Conservation (phyloP, 2,329 filamentous ascomycete genomes). For the Aureobasidium sp. region DNA sequence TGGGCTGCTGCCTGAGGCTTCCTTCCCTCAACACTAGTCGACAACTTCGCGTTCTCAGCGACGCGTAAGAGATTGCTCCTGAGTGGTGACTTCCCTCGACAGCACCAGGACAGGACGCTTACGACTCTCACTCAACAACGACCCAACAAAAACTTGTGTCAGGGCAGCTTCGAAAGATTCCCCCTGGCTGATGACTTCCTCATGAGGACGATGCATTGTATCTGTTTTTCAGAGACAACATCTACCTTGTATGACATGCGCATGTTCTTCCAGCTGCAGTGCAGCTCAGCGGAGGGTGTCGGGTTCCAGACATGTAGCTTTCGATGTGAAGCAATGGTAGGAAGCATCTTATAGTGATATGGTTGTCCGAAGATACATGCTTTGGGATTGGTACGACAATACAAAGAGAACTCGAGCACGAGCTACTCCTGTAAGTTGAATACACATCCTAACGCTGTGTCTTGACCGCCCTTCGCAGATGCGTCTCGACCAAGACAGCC, state of each 20-base stretch:
- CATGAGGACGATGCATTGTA: background rate
- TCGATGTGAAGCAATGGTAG: background rate
- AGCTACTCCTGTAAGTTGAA: background rate
- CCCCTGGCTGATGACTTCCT: background rate
- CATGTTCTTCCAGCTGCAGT: background rate
- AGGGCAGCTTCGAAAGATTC: background rate
- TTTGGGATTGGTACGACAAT: background rate
- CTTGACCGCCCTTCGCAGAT: background rate
- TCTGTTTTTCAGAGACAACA: background rate
- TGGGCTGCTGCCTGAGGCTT: constrained; percentile 1
- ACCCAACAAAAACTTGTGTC: background rate
- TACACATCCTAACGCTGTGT: background rate
- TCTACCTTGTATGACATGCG: background rate
- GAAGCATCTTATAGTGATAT: background rate
- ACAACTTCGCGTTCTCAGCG: background rate
- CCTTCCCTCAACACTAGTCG: background rate
- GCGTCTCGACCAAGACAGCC: background rate
- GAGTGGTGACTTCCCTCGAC: background rate
- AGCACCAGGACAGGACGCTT: background rate
- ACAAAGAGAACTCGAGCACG: background rate
- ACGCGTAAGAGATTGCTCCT: background rate
- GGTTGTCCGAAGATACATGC: background rate
- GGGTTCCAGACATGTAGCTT: background rate
- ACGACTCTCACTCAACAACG: background rate
- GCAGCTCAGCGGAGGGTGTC: background rate